Evolutionary conservation across 345 rosid species (phyloP).

Genomic region (Ailanthus altissimus): DNA sequence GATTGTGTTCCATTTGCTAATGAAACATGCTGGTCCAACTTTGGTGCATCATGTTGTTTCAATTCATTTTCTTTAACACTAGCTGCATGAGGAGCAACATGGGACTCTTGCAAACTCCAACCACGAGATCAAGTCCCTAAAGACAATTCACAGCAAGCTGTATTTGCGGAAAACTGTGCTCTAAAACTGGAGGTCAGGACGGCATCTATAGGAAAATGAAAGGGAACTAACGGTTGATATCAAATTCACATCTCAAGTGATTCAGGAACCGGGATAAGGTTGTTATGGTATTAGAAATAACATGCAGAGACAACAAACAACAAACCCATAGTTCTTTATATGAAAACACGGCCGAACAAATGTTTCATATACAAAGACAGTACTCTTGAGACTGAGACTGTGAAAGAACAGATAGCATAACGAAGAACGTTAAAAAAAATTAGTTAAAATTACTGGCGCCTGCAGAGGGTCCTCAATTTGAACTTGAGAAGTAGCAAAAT

Average conservation of each 20-base stretch:
- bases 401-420: background rate
- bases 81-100: conserved; percentile 25
- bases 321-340: background rate
- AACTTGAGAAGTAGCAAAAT: conserved; percentile 20
- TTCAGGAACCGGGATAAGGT: too few species aligned
- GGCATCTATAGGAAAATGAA: too few species aligned
- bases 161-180: conserved; percentile 9
- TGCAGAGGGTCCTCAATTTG: conserved; percentile 21
- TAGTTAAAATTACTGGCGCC: conserved; percentile 33
- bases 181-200: too few species aligned
- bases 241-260: conserved; percentile 33
- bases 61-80: too few species aligned
- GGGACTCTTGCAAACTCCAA: conserved; percentile 36
- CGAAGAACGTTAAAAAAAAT: background rate
- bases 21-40: too few species aligned
- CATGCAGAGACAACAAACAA: conserved; percentile 34
- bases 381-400: background rate
- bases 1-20: too few species aligned
- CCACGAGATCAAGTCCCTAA: conserved; percentile 29
- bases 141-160: conserved; percentile 19
- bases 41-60: too few species aligned
- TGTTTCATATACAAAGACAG: background rate
- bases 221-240: too few species aligned
- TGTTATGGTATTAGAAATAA: too few species aligned
- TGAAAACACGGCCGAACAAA: background rate